phyloP scores from a whole-genome alignment of 208 protist genomes.

The Acanthamoeba lenticulata region DNA sequence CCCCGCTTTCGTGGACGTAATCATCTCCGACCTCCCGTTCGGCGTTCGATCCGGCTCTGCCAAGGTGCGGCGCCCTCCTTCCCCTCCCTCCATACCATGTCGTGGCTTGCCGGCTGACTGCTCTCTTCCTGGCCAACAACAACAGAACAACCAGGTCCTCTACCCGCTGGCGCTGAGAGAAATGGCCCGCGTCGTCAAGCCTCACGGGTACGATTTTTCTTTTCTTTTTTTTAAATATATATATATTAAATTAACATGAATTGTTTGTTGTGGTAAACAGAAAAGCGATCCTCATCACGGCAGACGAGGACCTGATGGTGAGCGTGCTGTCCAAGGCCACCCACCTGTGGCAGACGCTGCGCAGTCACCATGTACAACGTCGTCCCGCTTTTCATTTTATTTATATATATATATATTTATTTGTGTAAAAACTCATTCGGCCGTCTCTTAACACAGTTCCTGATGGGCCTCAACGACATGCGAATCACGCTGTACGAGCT shows the following conservation, averaged over 20 bases:
- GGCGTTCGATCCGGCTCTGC: slow-evolving; percentile 21
- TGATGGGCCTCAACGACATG: slow-evolving; percentile 30
- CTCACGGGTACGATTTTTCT: not conserved
- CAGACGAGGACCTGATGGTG: not conserved
- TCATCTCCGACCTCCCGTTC: slow-evolving; percentile 47
- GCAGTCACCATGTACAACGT: not conserved
- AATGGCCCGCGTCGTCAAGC: not conserved
- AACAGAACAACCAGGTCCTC: not conserved
- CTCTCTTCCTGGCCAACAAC: not conserved
- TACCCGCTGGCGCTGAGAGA: slow-evolving; percentile 6
- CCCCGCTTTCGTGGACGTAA: not conserved
- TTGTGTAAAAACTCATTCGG: no score
- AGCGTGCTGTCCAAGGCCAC: not conserved
- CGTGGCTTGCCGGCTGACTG: no score
- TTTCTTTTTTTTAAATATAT: not conserved
- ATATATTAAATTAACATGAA: not conserved
- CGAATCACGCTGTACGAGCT: slow-evolving; percentile 19
- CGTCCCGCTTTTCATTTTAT: not conserved
- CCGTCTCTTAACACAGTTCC: no score
- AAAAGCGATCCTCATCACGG: not conserved
- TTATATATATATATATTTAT: not conserved
- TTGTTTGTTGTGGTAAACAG: not conserved
- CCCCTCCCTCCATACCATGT: no score
- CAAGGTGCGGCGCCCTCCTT: no score
- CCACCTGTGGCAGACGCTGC: not conserved